Evolutionary conservation across 2,329 filamentous ascomycete species (phyloP), one percentile per base, ranked within the genome.

Genomic region (Coleophoma cylindrospora): DNA sequence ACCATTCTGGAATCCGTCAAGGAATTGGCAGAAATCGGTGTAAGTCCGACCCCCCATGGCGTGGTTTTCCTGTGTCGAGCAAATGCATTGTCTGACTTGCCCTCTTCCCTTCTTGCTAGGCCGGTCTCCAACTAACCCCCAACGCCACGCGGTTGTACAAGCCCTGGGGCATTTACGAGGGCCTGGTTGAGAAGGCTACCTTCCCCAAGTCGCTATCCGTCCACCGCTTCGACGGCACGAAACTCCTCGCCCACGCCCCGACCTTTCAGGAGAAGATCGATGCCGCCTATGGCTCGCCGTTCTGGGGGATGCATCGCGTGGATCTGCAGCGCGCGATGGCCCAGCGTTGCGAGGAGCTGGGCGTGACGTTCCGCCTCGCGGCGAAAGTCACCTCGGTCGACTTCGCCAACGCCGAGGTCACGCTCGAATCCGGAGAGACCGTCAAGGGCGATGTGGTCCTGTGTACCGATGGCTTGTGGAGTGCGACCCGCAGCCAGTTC

Each of bases 391-490:
- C 43, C 12, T 50, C 34, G 11, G 57, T 61, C 14, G 58, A 61
- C 50, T 61, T 62, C 40, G 49, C 50, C 5, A 53, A 49, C 17
- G 51, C 53, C 14, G 40, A 48, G 4, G 56, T 62, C 3, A 59
- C 43, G 21, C 44, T 62, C 6, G 53, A 57, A 11, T 47, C 34
- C 2, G 57, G 57, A 0, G 64, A 68, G 4, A 64, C 57, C 2
- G 69, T 71, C 2, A 62, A 63, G 0, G 77, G 72, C 2, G 80
- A 86, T 56, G 64, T 86, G 7, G 68, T 88, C 5, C 71, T 87
- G 1, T 83, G 74, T 1, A 81, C 82, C 0, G 84, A 87, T 54
- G 84, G 84, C 0, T 65, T 87, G 0, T 84, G 81, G 80, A 84
- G 80, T 2, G 68, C 69, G 12, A 81, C 75, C 41, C 72, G 82